These are phyloP conservation scores for Sphagnum magellanicum DNA, from an alignment of 228 moss, liverwort and hornwort species.

Conservation along the genomic window DNA sequence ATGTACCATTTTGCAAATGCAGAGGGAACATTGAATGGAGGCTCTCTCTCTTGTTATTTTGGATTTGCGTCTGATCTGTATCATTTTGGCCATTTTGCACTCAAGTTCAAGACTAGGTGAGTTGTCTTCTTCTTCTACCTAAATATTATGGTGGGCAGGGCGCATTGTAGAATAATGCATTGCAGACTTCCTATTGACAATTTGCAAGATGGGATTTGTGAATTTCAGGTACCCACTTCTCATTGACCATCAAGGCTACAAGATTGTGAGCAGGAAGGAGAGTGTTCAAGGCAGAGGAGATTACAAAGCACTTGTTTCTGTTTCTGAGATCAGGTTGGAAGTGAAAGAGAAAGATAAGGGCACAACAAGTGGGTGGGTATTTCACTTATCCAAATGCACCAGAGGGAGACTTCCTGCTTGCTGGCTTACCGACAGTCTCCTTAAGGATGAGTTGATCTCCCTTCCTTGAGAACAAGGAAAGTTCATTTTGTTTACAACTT, in stretches of 20 bases:
- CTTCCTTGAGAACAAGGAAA: too few relatives aligned
- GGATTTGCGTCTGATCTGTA: constrained; percentile 74
- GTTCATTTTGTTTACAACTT: too few relatives aligned
- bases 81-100: constrained; percentile 76
- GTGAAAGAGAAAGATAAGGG: constrained; percentile 12
- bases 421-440: constrained; percentile 61
- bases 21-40: constrained; percentile 55
- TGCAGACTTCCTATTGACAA: background rate
- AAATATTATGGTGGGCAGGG: background rate
- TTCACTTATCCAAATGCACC: constrained; percentile 43
- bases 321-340: constrained; percentile 19
- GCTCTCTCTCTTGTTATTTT: constrained; percentile 55
- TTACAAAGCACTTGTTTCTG: background rate
- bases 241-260: constrained; percentile 51
- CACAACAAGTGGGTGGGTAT: constrained; percentile 32
- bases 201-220: background rate
- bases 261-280: constrained; percentile 23
- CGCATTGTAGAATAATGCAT: background rate
- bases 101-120: constrained; percentile 73
- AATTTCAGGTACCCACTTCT: constrained; percentile 58
- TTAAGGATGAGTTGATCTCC: constrained; percentile 8
- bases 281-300: constrained; percentile 15
- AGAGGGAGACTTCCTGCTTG: constrained; percentile 49
- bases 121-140: background rate
- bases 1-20: constrained; percentile 73